Evolutionary conservation across 2,329 filamentous ascomycete genomes (phyloP), one percentile per base, ranked within the genome.

Genomic region (Aspergillus uvarum): DNA sequence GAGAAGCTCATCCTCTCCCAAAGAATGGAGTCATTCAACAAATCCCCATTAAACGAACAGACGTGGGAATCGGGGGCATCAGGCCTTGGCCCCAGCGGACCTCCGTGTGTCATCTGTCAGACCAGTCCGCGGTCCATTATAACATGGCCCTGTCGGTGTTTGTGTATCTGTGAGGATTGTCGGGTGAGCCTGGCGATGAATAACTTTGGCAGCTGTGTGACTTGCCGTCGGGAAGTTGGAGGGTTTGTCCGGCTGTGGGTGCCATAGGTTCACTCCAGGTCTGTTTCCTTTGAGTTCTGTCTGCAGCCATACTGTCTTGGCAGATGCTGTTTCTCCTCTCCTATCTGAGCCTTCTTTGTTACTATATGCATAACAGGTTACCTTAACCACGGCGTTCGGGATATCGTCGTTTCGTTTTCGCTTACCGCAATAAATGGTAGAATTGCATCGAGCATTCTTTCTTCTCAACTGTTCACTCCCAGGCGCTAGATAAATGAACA

Each of bases 171-270:
- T 73, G 95, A 99, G 74, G 95, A 98, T 67, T 98, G 95, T 73
- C 84, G 95, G 32, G 90, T 98, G 38, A 94, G 91, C 48, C 82
- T 98, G 63, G 95, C 95, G 3, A 93, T 96, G 87, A 96, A 97
- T 74, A 98, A 98, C 74, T 98, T 96, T 74, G 91, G 93, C 65
- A 96, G 91, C 72, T 99, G 95, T 73, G 93, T 98, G 44, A 98
- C 94, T 70, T 98, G 95, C 75, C 85, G 95, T 54, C 86, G 91
- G 59, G 90, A 95, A 68, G 92, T 98, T 31, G 86, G 87, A 58
- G 95, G 93, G 57, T 98, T 96, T 76, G 93, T 91, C 66, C 86
- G 92, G 67, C 87, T 99, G 61, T 99, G 90, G 81, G 92, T 98
- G 47, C 95, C 95, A 35, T 80, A 68, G 70, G 7, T 19, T 29